phyloP scores from a whole-genome alignment of 139 green algal species.

The Chloropicon primus region DNA sequence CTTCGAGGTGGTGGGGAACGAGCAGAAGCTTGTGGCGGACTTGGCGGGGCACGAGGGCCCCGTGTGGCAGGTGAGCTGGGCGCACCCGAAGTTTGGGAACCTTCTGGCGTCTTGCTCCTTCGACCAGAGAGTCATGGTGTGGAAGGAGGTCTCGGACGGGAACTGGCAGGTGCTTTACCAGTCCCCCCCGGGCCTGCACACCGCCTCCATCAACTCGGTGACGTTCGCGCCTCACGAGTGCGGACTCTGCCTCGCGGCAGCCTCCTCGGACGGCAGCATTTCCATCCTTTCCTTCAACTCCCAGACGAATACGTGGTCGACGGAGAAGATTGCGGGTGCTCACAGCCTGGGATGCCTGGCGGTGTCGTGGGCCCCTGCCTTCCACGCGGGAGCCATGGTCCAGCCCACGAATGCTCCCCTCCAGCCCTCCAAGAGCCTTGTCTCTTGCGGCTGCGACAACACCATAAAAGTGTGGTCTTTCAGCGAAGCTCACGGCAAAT shows the following conservation, averaged over 20 bases:
- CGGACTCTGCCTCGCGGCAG: slow-evolving; percentile 71
- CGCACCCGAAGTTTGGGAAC: slow-evolving; percentile 86
- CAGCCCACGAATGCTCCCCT: slow-evolving; percentile 19
- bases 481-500: slow-evolving; percentile 32
- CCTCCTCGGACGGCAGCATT: slow-evolving; percentile 78
- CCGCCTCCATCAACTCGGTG: slow-evolving; percentile 81
- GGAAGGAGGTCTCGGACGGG: slow-evolving; percentile 62
- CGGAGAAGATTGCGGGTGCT: slow-evolving; percentile 23
- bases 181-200: slow-evolving; percentile 27
- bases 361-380: slow-evolving; percentile 79
- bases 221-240: slow-evolving; percentile 84
- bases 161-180: slow-evolving; percentile 27
- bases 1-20: slow-evolving; percentile 51
- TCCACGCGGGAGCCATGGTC: slow-evolving; percentile 37
- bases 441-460: slow-evolving; percentile 76
- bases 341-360: slow-evolving; percentile 73
- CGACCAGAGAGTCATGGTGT: slow-evolving; percentile 84
- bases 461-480: slow-evolving; percentile 57
- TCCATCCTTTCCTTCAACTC: slow-evolving; percentile 37
- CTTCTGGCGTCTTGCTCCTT: slow-evolving; percentile 84
- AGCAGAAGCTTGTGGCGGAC: slow-evolving; percentile 47
- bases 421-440: slow-evolving; percentile 46
- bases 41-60: slow-evolving; percentile 86
- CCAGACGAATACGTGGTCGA: slow-evolving; percentile 17
- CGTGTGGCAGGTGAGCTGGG: slow-evolving; percentile 77